phyloP scores from a whole-genome alignment of 2,329 filamentous ascomycete genomes.

The Penicillium expansum region DNA sequence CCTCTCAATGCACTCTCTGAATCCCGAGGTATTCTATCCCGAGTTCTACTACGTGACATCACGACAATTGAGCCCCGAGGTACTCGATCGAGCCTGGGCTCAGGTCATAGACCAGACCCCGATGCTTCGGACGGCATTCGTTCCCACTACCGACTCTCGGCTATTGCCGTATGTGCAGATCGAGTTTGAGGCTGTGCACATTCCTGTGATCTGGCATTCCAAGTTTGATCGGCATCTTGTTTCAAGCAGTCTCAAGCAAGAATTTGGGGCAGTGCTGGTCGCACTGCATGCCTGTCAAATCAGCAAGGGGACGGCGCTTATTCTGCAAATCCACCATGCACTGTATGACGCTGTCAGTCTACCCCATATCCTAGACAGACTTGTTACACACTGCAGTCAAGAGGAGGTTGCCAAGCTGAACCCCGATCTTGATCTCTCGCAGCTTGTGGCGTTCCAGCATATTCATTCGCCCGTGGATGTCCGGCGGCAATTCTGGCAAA shows the following conservation, averaged over 20 bases:
- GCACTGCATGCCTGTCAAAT: constrained; percentile 37
- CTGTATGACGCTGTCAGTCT: constrained; percentile 85
- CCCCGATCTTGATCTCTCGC: constrained; percentile 36
- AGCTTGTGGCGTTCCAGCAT: constrained; percentile 42
- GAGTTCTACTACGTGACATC: constrained; percentile 63
- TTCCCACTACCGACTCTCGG: constrained; percentile 47
- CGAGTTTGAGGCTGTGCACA: constrained; percentile 47
- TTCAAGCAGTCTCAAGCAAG: constrained; percentile 11
- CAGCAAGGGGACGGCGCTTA: constrained; percentile 33
- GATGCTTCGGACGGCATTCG: constrained; percentile 68
- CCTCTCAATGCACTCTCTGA: constrained; percentile 65
- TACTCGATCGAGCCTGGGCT: constrained; percentile 61
- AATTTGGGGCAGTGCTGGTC: constrained; percentile 25
- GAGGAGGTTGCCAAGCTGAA: constrained; percentile 4
- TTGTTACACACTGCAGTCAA: constrained; percentile 47
- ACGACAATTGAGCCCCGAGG: constrained; percentile 36
- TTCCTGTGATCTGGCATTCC: constrained; percentile 34
- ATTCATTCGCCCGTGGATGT: constrained; percentile 24
- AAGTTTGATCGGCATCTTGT: constrained; percentile 14
- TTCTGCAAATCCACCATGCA: constrained; percentile 74
- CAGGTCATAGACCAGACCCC: constrained; percentile 55
- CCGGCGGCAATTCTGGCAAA: constrained; percentile 46
- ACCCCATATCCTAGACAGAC: constrained; percentile 57
- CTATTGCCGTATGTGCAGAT: constrained; percentile 62
- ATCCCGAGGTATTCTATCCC: constrained; percentile 69